Evolutionary conservation across 108 stramenopile genomes (phyloP).

Genomic region (Epithemia pelagica): DNA sequence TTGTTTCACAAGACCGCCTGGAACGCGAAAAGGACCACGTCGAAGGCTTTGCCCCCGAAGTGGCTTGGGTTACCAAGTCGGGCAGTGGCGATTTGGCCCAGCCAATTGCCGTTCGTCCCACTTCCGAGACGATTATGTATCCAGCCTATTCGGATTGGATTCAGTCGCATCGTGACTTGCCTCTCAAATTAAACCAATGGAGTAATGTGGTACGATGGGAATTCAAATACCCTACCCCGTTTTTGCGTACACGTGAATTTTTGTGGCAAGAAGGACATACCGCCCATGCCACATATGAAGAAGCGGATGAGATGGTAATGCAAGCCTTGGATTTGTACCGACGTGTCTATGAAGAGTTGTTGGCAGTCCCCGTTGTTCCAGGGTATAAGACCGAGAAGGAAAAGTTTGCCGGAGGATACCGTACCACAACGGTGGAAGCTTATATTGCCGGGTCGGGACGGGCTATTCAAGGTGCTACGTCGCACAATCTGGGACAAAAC

Average conservation of each 20-base stretch:
- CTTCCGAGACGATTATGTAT: slow-evolving; percentile 99
- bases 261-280: slow-evolving; percentile 99
- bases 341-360: slow-evolving; percentile 94
- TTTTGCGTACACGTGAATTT: slow-evolving; percentile 96
- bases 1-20: slow-evolving; percentile 88
- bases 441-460: slow-evolving; percentile 95
- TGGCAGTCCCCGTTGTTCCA: slow-evolving; percentile 97
- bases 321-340: slow-evolving; percentile 94
- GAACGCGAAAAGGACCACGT: slow-evolving; percentile 98
- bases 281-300: slow-evolving; percentile 93
- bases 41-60: slow-evolving; percentile 98
- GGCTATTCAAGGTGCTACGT: slow-evolving; percentile 99
- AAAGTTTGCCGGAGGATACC: slow-evolving; percentile 96
- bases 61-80: slow-evolving; percentile 94
- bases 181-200: slow-evolving; percentile 99
- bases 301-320: slow-evolving; percentile 95
- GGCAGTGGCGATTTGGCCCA: slow-evolving; percentile 88
- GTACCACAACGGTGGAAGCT: slow-evolving; percentile 98
- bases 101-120: slow-evolving; percentile 97
- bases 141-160: slow-evolving; percentile 98
- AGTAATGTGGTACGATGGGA: slow-evolving; percentile 99
- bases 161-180: slow-evolving; percentile 87
- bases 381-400: slow-evolving; percentile 98
- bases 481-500: slow-evolving; percentile 98
- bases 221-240: slow-evolving; percentile 98